Percentiles rank a stretch among this genome's conserved stretches.
These are phyloP conservation scores for Yamadazyma takamatsuzukensis DNA, from an alignment of 805 yeast genomes.

Conservation along the genomic window DNA sequence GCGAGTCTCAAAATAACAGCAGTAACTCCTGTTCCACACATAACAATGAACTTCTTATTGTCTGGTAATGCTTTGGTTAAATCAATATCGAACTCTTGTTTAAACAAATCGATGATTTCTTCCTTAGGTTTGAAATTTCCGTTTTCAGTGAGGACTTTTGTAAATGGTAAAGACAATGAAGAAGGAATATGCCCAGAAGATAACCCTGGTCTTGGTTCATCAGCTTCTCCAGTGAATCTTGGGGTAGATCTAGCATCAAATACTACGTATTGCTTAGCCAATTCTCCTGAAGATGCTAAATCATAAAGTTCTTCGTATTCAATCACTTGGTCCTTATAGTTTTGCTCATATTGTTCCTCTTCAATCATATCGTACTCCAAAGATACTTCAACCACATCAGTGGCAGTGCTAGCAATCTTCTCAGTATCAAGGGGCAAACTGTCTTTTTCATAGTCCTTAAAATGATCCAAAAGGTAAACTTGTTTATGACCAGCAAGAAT, in stretches of 20 bases:
- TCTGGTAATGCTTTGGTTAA: constrained; percentile 19
- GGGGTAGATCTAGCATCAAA: constrained; percentile 80
- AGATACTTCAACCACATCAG: constrained; percentile 11
- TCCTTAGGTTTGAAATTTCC: constrained; percentile 46
- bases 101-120: constrained; percentile 47
- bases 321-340: constrained; percentile 47
- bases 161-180: constrained; percentile 72
- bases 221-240: constrained; percentile 73
- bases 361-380: constrained; percentile 20
- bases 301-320: constrained; percentile 62
- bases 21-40: constrained; percentile 97
- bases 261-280: constrained; percentile 46
- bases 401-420: constrained; percentile 12
- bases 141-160: constrained; percentile 49
- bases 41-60: constrained; percentile 66
- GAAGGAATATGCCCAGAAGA: constrained; percentile 90
- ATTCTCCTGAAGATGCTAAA: constrained; percentile 48
- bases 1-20: constrained; percentile 86
- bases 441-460: constrained; percentile 43
- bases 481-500: constrained; percentile 71
- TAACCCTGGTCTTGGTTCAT: constrained; percentile 88
- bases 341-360: constrained; percentile 28
- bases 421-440: constrained; percentile 46
- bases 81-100: constrained; percentile 26
- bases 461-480: constrained; percentile 71